Evolutionary conservation across 2,329 filamentous ascomycete genomes (phyloP).

Genomic region (Cyphellophora europaea): DNA sequence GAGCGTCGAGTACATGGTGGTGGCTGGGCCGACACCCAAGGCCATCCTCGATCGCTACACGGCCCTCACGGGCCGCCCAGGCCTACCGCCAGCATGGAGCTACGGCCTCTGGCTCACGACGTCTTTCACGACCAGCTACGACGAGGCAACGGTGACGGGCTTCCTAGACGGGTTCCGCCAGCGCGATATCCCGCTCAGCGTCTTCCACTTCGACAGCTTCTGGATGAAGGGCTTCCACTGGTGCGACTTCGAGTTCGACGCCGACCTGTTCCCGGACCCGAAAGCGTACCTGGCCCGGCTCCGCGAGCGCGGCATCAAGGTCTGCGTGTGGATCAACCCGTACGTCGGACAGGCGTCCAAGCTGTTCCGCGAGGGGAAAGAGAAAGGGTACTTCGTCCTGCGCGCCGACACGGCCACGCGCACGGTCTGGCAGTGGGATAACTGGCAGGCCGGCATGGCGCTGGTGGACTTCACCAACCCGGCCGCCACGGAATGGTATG

Average conservation of each 20-base stretch:
- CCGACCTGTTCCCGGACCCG: slow-evolving; percentile 60
- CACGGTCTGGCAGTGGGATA: slow-evolving; percentile 61
- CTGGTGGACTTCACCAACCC: slow-evolving; percentile 68
- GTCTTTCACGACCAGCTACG: slow-evolving; percentile 61
- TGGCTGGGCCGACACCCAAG: slow-evolving; percentile 62
- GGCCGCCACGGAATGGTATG: slow-evolving; percentile 56
- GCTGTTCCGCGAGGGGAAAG: slow-evolving; percentile 53
- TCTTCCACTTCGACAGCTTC: slow-evolving; percentile 71
- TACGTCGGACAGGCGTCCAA: slow-evolving; percentile 63
- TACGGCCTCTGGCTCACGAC: slow-evolving; percentile 71
- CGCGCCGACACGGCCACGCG: slow-evolving; percentile 57
- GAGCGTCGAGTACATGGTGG: slow-evolving; percentile 63
- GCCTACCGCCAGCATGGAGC: slow-evolving; percentile 61
- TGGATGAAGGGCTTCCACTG: slow-evolving; percentile 69
- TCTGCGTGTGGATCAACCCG: slow-evolving; percentile 69
- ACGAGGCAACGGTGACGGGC: slow-evolving; percentile 55
- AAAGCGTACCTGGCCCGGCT: slow-evolving; percentile 54
- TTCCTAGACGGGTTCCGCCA: slow-evolving; percentile 62
- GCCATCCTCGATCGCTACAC: slow-evolving; percentile 62
- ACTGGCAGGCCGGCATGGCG: slow-evolving; percentile 71
- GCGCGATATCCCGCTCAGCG: slow-evolving; percentile 56
- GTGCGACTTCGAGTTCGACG: slow-evolving; percentile 66
- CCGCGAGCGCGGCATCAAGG: slow-evolving; percentile 55
- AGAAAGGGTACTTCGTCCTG: slow-evolving; percentile 59
- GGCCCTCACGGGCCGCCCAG: slow-evolving; percentile 56